Evolutionary conservation across 2,329 filamentous ascomycete species (phyloP).

Genomic region (Hypoxylon sp.): DNA sequence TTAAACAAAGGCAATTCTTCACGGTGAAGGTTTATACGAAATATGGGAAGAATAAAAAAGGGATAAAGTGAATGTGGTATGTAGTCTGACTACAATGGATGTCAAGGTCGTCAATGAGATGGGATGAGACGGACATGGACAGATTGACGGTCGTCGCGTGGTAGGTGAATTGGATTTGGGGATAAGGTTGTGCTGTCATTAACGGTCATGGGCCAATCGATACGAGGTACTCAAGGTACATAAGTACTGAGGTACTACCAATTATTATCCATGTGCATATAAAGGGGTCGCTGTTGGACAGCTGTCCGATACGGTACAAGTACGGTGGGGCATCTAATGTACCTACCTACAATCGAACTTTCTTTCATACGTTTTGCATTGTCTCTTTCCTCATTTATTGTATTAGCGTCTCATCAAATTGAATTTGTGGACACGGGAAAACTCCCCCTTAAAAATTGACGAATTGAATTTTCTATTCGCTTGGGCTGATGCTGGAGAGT

Average conservation of each 20-base stretch:
- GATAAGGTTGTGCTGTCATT: conserved; percentile 46
- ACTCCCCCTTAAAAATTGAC: conserved; percentile 25
- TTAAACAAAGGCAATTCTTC: conserved; percentile 6
- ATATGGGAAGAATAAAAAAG: conserved; percentile 20
- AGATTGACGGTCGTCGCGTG: conserved; percentile 18
- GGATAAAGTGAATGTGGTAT: conserved; percentile 34
- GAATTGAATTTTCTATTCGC: conserved; percentile 28
- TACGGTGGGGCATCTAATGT: conserved; percentile 17
- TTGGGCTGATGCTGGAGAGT: conserved; percentile 13
- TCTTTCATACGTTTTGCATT: conserved; percentile 21
- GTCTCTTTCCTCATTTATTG: conserved; percentile 31
- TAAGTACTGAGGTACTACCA: conserved; percentile 19
- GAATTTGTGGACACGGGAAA: conserved; percentile 30
- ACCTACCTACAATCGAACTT: conserved; percentile 9
- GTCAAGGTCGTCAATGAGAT: conserved; percentile 23
- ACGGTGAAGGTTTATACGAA: conserved; percentile 3
- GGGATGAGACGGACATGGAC: conserved; percentile 14
- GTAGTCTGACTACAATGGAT: conserved; percentile 5
- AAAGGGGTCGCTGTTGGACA: conserved; percentile 35
- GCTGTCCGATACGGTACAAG: conserved; percentile 37
- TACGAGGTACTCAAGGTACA: conserved; percentile 14
- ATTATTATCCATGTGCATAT: no score
- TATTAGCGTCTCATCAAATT: conserved; percentile 40
- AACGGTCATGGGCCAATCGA: conserved; percentile 40
- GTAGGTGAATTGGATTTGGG: conserved; percentile 34